Conservation (phyloP, 805 yeast species). For the Kodamaea hsintzibuensis region DNA sequence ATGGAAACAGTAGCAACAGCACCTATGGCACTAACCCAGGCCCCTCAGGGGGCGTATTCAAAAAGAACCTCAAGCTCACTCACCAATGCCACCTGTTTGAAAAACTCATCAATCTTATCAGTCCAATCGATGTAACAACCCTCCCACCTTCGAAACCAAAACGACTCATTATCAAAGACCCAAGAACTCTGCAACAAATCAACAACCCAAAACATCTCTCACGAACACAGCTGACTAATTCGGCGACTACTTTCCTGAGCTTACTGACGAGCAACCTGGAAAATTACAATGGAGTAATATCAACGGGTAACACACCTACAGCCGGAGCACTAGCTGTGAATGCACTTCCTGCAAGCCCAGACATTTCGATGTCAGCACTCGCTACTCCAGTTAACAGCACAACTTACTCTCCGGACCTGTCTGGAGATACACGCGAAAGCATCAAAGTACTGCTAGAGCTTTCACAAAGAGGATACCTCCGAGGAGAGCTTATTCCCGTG, state of each 20-base stretch:
- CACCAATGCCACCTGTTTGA: slow-evolving; percentile 38
- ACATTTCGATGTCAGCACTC: slow-evolving; percentile 8
- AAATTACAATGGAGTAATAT: neutral
- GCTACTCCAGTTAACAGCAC: neutral
- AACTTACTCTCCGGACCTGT: neutral
- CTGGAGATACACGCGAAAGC: neutral
- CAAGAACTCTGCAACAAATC: slow-evolving; percentile 24
- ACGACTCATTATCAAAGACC: slow-evolving; percentile 59
- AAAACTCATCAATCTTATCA: slow-evolving; percentile 57
- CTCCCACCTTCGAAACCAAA: slow-evolving; percentile 70
- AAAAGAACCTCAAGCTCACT: neutral
- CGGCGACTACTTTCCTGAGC: neutral
- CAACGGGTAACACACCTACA: slow-evolving; percentile 32
- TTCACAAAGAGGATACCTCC: slow-evolving; percentile 66
- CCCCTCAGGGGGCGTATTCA: neutral
- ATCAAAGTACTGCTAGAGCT: slow-evolving; percentile 39
- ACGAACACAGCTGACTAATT: slow-evolving; percentile 33
- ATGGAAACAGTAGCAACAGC: neutral
- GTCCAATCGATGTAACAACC: slow-evolving; percentile 71
- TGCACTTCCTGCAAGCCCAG: slow-evolving; percentile 22
- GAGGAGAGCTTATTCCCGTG: slow-evolving; percentile 80
- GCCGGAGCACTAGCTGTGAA: slow-evolving; percentile 28
- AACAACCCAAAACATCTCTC: slow-evolving; percentile 21
- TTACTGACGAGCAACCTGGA: neutral
- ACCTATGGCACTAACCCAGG: neutral